Evolutionary conservation across 2,329 filamentous ascomycete species (phyloP).

Genomic region (Chalaropsis thielavioides): DNA sequence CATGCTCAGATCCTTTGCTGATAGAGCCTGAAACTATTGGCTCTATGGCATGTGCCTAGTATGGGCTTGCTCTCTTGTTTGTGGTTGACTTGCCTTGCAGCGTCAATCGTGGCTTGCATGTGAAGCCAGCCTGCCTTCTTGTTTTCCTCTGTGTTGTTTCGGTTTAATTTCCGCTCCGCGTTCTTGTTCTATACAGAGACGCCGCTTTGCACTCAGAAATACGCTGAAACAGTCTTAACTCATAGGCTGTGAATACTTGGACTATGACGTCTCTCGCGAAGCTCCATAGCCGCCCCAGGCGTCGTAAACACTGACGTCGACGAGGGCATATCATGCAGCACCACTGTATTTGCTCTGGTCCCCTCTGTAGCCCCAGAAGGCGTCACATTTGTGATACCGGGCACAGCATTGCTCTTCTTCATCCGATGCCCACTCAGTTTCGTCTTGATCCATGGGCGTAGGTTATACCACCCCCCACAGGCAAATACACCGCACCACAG

Average conservation of each 20-base stretch:
- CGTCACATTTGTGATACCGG: neutral
- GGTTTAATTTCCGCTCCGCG: neutral
- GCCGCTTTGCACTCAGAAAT: neutral
- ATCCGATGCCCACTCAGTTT: slow-evolving; percentile 23
- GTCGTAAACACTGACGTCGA: slow-evolving; percentile 52
- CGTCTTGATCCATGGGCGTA: slow-evolving; percentile 40
- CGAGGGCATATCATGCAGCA: slow-evolving; percentile 38
- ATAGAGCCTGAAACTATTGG: neutral
- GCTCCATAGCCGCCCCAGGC: slow-evolving; percentile 11
- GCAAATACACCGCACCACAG: slow-evolving; percentile 55
- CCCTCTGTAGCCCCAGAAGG: neutral
- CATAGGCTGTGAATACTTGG: neutral
- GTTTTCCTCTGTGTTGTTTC: neutral
- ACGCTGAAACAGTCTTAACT: neutral
- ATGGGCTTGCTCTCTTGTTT: neutral
- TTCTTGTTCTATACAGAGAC: neutral
- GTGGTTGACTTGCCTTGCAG: neutral
- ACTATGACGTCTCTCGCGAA: slow-evolving; percentile 11
- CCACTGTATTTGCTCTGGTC: slow-evolving; percentile 20
- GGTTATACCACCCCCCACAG: slow-evolving; percentile 50
- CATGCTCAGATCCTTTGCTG: neutral
- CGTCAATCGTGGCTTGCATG: neutral
- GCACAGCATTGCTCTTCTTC: neutral
- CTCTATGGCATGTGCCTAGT: neutral
- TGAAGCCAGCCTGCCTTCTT: no score